Conservation (phyloP, 192 early-diverging fungal genomes). For the Entomortierella chlamydospora region DNA sequence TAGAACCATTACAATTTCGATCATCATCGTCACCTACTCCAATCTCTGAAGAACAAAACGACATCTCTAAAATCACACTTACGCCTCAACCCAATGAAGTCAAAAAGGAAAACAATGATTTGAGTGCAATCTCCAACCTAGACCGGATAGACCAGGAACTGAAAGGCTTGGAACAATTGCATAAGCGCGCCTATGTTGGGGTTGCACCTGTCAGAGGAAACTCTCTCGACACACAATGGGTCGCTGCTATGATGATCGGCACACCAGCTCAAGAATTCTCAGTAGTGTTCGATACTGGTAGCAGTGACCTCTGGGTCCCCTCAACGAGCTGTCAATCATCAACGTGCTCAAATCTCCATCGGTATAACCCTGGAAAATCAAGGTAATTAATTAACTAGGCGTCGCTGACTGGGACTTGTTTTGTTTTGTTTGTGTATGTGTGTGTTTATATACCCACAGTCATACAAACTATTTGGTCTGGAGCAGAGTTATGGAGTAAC, state of each 20-base stretch:
- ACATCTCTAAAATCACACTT: background rate
- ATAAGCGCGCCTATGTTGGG: slow-evolving; percentile 44
- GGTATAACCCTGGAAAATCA: slow-evolving; percentile 60
- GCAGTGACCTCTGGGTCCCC: slow-evolving; percentile 70
- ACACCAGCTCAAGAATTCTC: slow-evolving; percentile 66
- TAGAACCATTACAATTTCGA: background rate
- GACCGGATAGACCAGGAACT: slow-evolving; percentile 40
- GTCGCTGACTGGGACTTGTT: background rate
- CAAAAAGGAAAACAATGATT: background rate
- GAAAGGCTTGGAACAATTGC: background rate
- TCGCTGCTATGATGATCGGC: slow-evolving; percentile 58
- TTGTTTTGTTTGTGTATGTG: slow-evolving; percentile 9
- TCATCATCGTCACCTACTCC: background rate
- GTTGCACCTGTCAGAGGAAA: slow-evolving; percentile 50
- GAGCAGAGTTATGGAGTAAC: background rate
- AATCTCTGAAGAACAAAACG: background rate
- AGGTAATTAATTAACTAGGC: slow-evolving; percentile 33
- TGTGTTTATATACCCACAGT: background rate
- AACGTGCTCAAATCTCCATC: slow-evolving; percentile 55
- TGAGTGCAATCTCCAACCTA: slow-evolving; percentile 2
- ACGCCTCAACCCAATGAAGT: background rate
- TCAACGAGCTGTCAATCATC: slow-evolving; percentile 61
- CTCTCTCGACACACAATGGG: slow-evolving; percentile 51
- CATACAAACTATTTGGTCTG: too few relatives aligned
- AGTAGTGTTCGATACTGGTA: slow-evolving; percentile 72